Evolutionary conservation across 768 basidiomycete genomes (phyloP), one percentile per base, ranked within the genome.

Genomic region (Russula sp.): DNA sequence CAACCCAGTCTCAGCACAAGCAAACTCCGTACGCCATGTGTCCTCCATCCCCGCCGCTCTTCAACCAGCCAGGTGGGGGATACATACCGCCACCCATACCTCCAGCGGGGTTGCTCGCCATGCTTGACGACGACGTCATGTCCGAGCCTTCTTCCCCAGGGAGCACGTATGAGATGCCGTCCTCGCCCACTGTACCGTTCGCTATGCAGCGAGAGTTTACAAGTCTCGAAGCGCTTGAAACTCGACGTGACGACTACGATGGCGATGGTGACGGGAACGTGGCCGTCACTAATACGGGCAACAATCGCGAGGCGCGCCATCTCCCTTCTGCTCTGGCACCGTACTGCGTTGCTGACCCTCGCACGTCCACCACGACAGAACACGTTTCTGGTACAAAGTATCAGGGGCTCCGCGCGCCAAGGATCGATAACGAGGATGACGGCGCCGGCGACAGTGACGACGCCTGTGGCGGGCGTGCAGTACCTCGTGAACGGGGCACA

Each of bases 221-320:
- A 26, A 53, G 60, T 28, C 26, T 68, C 28, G 64, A 68, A 46
- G 57, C 50, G 9, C 57, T 66, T 9, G 26, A 59, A 16, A n/a
- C 52, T 32, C 32, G 52, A 13, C 11, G 32, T n/a, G 53, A 64
- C 11, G 57, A 54, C 7, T 48, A 48, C 46, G n/a, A 22, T 22
- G 5, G 22, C 11, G 46, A 48, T 22, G 22, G 46, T 4, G 63
- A 50, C 10, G 36, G 26, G n/a, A 50, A 52, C 20, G 48, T 49
- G 20, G 38, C 26, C 10, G 22, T 16, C 7, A 55, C 38, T 10
- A n/a, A 11, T 11, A 49, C 53, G 26, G 59, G 56, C 30, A 46
- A 40, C 44, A 63, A 64, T 50, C 62, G 61, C 55, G 66, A 68
- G 61, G 55, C 54, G 55, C 64, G 59, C 64, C 56, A 51, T 42